Conservation (phyloP, 192 early-diverging fungal genomes). For the Allomyces macrogynus region DNA sequence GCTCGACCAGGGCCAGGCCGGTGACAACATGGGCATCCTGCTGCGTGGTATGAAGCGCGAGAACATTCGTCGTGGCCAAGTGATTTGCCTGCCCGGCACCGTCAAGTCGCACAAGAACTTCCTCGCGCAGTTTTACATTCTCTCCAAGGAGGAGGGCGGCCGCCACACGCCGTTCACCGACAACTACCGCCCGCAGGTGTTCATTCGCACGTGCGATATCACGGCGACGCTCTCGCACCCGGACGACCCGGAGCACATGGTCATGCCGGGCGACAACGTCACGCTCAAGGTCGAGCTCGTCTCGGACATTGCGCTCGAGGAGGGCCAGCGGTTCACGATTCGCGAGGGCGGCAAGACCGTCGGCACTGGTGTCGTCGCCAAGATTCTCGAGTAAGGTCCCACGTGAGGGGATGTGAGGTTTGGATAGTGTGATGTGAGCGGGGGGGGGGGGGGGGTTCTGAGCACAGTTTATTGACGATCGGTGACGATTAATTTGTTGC, state of each 20-base stretch:
- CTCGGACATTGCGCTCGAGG: conserved; percentile 68
- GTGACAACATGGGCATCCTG: conserved; percentile 95
- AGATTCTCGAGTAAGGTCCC: conserved; percentile 38
- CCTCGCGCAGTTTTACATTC: conserved; percentile 73
- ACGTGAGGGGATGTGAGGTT: too few species aligned
- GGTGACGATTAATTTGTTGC: too few species aligned
- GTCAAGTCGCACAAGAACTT: conserved; percentile 94
- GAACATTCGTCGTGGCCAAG: conserved; percentile 83
- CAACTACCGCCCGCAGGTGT: conserved; percentile 94
- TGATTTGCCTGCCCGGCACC: conserved; percentile 73
- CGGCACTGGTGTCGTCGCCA: conserved; percentile 79
- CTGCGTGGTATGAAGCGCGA: conserved; percentile 96
- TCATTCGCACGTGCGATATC: conserved; percentile 87
- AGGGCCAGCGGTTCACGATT: conserved; percentile 89
- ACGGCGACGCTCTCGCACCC: conserved; percentile 63
- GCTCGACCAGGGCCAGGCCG: conserved; percentile 87
- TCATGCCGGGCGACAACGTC: conserved; percentile 95
- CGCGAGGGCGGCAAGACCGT: conserved; percentile 96
- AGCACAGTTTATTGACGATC: too few species aligned
- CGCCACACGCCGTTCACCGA: conserved; percentile 95
- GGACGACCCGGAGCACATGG: conserved; percentile 76
- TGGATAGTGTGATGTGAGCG: too few species aligned
- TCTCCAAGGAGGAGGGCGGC: conserved; percentile 96
- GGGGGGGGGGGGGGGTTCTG: too few species aligned
- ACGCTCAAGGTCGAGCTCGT: conserved; percentile 69